These are phyloP conservation scores for Theobroma grandiflorum DNA, from an alignment of 441 rosid species.

Conservation along the genomic window DNA sequence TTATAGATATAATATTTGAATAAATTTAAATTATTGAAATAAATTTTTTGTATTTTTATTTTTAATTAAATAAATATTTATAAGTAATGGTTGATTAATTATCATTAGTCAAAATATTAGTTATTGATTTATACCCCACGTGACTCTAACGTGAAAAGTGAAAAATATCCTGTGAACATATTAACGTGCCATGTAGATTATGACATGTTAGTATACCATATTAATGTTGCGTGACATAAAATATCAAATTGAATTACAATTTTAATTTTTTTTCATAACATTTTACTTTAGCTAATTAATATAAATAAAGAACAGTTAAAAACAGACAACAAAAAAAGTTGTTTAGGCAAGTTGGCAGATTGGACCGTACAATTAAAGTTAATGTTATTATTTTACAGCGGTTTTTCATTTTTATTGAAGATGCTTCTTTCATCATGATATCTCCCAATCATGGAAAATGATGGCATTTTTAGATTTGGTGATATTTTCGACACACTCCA, in stretches of 20 bases:
- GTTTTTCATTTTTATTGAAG: not conserved
- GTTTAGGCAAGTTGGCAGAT: not conserved
- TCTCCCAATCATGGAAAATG: not conserved
- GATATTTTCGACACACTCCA: slow-evolving; percentile 2
- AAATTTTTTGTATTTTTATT: too few relatives aligned
- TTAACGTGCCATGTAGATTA: too few relatives aligned
- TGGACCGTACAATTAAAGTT: not conserved
- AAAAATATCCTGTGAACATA: too few relatives aligned
- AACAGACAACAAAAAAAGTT: not conserved
- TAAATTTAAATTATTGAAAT: not conserved
- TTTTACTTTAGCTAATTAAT: not conserved
- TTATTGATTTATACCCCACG: too few relatives aligned
- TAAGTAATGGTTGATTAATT: too few relatives aligned
- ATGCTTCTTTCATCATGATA: not conserved
- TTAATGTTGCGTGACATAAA: too few relatives aligned
- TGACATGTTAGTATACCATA: too few relatives aligned
- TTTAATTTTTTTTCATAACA: too few relatives aligned
- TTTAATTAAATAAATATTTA: too few relatives aligned
- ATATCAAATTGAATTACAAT: too few relatives aligned
- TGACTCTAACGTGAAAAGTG: too few relatives aligned
- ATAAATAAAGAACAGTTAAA: not conserved
- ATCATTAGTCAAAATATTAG: too few relatives aligned
- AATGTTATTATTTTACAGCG: not conserved
- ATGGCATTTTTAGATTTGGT: slow-evolving; percentile 6
- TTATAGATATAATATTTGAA: not conserved